These are phyloP conservation scores for Podospora sp. DNA, from an alignment of 495 filamentous ascomycete species.

Conservation along the genomic window DNA sequence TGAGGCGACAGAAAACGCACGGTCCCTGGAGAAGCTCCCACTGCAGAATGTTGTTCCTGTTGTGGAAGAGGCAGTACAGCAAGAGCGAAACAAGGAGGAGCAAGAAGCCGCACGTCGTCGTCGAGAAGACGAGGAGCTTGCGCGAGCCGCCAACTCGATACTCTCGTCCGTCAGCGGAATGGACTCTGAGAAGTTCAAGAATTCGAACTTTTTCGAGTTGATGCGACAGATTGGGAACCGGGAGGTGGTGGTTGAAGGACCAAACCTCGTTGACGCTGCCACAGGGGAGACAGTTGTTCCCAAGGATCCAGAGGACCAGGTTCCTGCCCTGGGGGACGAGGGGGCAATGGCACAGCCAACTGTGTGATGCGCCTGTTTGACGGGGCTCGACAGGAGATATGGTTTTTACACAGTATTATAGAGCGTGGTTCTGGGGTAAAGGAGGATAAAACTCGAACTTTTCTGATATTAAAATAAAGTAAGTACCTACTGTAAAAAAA, in stretches of 20 bases:
- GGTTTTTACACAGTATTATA: not conserved
- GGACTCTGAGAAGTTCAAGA: constrained; percentile 46
- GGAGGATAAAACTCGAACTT: too few relatives aligned
- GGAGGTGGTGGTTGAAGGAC: constrained; percentile 44
- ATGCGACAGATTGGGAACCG: constrained; percentile 46
- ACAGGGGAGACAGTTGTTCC: constrained; percentile 30
- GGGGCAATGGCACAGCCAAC: not conserved
- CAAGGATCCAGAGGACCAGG: not conserved
- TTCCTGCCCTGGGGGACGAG: not conserved
- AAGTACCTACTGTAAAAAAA: too few relatives aligned
- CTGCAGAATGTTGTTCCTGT: not conserved
- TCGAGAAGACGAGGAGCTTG: constrained; percentile 37
- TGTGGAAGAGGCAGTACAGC: not conserved
- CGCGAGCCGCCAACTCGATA: constrained; percentile 43
- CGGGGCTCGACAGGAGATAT: not conserved
- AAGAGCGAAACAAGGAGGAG: constrained; percentile 6
- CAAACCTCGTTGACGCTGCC: constrained; percentile 39
- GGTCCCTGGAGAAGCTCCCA: constrained; percentile 6
- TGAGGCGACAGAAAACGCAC: constrained; percentile 35
- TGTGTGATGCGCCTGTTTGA: not conserved
- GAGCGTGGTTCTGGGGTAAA: too few relatives aligned
- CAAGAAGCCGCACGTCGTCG: not conserved
- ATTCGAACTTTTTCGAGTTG: constrained; percentile 46
- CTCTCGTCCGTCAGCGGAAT: constrained; percentile 42
- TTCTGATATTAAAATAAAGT: too few relatives aligned